phyloP scores from a whole-genome alignment of 192 early-diverging fungal genomes.

The Coemansia sp. region DNA sequence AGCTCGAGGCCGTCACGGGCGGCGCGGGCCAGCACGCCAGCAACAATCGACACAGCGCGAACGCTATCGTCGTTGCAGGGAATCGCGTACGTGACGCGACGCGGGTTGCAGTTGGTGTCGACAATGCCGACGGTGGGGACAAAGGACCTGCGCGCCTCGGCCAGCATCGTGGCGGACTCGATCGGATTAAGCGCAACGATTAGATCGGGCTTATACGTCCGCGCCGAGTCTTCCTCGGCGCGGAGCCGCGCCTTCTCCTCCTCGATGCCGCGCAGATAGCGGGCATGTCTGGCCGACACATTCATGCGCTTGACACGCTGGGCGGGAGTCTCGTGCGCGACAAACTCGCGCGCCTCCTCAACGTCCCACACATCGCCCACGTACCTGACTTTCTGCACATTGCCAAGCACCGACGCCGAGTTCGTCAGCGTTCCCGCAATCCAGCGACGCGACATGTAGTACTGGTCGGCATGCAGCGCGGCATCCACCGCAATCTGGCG shows the following conservation, averaged over 20 bases:
- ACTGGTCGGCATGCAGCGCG: constrained; percentile 71
- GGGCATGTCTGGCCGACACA: background rate
- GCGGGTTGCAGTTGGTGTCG: constrained; percentile 90
- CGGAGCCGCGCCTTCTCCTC: constrained; percentile 22
- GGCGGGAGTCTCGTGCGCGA: constrained; percentile 3
- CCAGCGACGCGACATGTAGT: constrained; percentile 81
- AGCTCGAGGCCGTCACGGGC: constrained; percentile 63
- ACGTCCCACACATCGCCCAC: constrained; percentile 35
- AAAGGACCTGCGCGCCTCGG: constrained; percentile 72
- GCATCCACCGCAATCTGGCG: constrained; percentile 73
- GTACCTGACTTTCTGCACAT: constrained; percentile 11
- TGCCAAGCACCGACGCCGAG: constrained; percentile 39
- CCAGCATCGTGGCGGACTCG: constrained; percentile 78
- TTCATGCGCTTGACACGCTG: background rate
- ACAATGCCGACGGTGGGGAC: constrained; percentile 89
- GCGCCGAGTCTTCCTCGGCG: constrained; percentile 23
- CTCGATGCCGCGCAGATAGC: constrained; percentile 15
- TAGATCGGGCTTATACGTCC: constrained; percentile 74
- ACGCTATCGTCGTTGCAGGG: constrained; percentile 93
- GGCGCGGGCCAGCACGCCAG: constrained; percentile 75
- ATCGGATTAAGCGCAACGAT: constrained; percentile 81
- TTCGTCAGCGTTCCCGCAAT: constrained; percentile 89
- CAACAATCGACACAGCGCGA: constrained; percentile 74
- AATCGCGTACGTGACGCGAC: constrained; percentile 83
- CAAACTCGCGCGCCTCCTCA: constrained; percentile 31